A percentile compares a stretch with the other conserved stretches of the same genome.
Evolutionary conservation across 225 moss, liverwort and hornwort genomes (phyloP).

Genomic region (Ulota crispa): DNA sequence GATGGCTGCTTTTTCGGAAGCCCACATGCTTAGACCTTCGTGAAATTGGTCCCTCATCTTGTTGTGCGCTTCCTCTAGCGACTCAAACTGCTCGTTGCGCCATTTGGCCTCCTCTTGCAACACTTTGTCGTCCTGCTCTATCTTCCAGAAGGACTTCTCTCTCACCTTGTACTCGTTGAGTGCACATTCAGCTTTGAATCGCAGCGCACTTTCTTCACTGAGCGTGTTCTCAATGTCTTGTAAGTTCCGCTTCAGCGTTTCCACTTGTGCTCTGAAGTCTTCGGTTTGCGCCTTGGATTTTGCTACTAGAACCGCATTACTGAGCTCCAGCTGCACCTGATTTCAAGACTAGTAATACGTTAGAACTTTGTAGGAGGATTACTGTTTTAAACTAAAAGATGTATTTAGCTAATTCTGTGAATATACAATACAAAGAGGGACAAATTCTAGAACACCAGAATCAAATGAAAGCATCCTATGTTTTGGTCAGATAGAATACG

Average conservation of each 20-base stretch:
- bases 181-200: conserved; percentile 55
- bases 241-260: conserved; percentile 45
- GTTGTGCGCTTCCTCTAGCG: conserved; percentile 73
- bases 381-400: background rate
- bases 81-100: conserved; percentile 86
- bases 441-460: background rate
- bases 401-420: background rate
- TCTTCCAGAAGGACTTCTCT: conserved; percentile 57
- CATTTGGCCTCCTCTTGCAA: conserved; percentile 73
- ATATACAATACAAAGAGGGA: background rate
- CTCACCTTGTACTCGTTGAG: conserved; percentile 55
- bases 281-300: conserved; percentile 41
- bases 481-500: background rate
- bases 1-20: conserved; percentile 50
- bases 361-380: background rate
- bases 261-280: conserved; percentile 32
- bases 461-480: background rate
- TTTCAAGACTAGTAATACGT: background rate
- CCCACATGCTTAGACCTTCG: conserved; percentile 53
- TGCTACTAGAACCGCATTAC: conserved; percentile 25
- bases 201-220: conserved; percentile 46
- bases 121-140: conserved; percentile 55
- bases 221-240: conserved; percentile 56
- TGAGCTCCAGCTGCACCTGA: conserved; percentile 66
- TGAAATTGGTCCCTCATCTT: conserved; percentile 59